Conservation (phyloP, 2,329 filamentous ascomycete genomes). For the Botrytis medusae region DNA sequence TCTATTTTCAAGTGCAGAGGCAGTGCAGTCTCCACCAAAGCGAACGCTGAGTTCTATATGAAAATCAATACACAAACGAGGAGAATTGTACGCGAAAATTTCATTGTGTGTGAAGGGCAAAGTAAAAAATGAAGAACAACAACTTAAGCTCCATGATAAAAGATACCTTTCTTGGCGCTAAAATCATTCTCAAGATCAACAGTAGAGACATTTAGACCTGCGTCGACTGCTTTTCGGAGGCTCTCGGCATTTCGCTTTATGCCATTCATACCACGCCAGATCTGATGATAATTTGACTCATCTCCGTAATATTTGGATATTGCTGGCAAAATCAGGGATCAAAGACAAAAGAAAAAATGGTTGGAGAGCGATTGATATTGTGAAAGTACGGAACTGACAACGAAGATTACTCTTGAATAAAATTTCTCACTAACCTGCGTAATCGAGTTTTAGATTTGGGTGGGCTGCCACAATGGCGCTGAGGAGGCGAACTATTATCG, state of each 20-base stretch:
- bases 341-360: constrained; percentile 3
- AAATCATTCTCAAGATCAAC: constrained; percentile 25
- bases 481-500: constrained; percentile 52
- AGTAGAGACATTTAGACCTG: constrained; percentile 29
- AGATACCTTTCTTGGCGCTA: constrained; percentile 25
- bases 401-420: not conserved
- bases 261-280: constrained; percentile 29
- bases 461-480: constrained; percentile 61
- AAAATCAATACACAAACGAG: constrained; percentile 28
- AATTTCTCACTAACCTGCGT: constrained; percentile 53
- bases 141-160: constrained; percentile 23
- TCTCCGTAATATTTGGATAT: constrained; percentile 50
- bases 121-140: not conserved
- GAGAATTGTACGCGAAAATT: not conserved
- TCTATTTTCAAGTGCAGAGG: constrained; percentile 43
- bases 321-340: constrained; percentile 43
- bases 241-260: constrained; percentile 29
- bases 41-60: constrained; percentile 27
- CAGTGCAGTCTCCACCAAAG: constrained; percentile 41
- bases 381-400: not conserved
- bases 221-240: constrained; percentile 30
- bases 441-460: constrained; percentile 56
- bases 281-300: constrained; percentile 29
- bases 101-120: not conserved
- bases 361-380: not conserved